Percentiles rank a stretch among this genome's conserved stretches.
phyloP scores from a whole-genome alignment of 2,329 filamentous ascomycete species.

The Trichothecium sympodiale region DNA sequence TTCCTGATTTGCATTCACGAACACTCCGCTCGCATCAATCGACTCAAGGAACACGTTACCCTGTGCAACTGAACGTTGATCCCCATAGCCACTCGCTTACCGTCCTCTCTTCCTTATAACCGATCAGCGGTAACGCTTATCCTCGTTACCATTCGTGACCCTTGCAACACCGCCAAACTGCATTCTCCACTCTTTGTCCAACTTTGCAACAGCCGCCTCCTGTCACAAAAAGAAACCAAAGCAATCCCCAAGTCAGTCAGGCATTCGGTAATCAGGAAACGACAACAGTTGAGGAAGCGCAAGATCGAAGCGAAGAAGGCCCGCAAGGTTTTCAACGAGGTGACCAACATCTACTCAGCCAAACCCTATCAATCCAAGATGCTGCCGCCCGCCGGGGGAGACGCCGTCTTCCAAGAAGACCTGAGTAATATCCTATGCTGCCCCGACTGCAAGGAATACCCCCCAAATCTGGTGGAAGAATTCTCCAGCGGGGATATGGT shows the following conservation, averaged over 20 bases:
- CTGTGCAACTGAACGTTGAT: too few species aligned
- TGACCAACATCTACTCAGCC: conserved; percentile 30
- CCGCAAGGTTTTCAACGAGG: conserved; percentile 27
- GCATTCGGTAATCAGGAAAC: conserved; percentile 19
- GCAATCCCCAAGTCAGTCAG: conserved; percentile 8
- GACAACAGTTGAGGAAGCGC: conserved; percentile 19
- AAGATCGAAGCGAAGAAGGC: conserved; percentile 22
- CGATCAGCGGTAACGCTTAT: too few species aligned
- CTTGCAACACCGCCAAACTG: conserved; percentile 53
- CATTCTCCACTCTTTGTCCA: conserved; percentile 62
- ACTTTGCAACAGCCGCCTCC: conserved; percentile 33
- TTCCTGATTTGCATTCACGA: too few species aligned
- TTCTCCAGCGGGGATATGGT: conserved; percentile 88
- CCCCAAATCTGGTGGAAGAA: conserved; percentile 89
- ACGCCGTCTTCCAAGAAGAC: conserved; percentile 59
- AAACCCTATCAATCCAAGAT: conserved; percentile 33
- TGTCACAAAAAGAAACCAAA: conserved; percentile 7
- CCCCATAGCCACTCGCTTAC: too few species aligned
- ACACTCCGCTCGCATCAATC: too few species aligned
- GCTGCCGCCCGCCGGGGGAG: conserved; percentile 27
- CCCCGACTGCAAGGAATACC: conserved; percentile 80
- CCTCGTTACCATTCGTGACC: too few species aligned
- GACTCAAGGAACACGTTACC: too few species aligned
- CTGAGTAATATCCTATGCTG: conserved; percentile 79
- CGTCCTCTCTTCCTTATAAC: too few species aligned